Evolutionary conservation across 176 grass and related monocot genomes (phyloP).

Genomic region (Thalia dealbata): DNA sequence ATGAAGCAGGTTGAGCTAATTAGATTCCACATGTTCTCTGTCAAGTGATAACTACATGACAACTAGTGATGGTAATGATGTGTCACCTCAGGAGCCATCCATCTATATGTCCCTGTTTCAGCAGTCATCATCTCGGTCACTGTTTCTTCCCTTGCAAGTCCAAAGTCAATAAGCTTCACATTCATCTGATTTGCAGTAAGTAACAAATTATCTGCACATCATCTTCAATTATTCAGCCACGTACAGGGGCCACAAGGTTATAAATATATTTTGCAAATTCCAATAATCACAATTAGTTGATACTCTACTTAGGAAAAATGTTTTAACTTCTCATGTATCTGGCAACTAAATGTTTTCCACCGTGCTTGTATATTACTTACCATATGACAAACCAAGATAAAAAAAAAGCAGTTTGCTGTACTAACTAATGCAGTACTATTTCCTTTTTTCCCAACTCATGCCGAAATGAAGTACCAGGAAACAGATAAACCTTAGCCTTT

Average conservation of each 20-base stretch:
- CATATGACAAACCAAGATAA: background rate
- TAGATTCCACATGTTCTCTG: background rate
- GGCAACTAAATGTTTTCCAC: background rate
- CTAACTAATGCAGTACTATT: background rate
- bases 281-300: background rate
- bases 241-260: background rate
- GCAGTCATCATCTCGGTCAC: constrained; percentile 99
- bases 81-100: constrained; percentile 97
- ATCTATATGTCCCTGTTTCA: constrained; percentile 94
- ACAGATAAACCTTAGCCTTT: too few species aligned
- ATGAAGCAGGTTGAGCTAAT: background rate
- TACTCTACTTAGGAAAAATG: background rate
- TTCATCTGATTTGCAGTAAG: constrained; percentile 96
- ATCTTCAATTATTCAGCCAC: background rate
- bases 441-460: background rate
- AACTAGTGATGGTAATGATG: background rate
- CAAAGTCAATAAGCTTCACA: constrained; percentile 96
- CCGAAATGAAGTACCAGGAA: too few species aligned
- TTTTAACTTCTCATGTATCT: too few species aligned
- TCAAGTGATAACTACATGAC: background rate
- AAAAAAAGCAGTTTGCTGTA: background rate
- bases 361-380: background rate
- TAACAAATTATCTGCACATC: constrained; percentile 89
- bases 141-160: constrained; percentile 98
- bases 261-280: background rate